Percentiles rank a stretch among this genome's conserved stretches.
Conservation (phyloP, 768 basidiomycete genomes). For the Lentinula lateritia region DNA sequence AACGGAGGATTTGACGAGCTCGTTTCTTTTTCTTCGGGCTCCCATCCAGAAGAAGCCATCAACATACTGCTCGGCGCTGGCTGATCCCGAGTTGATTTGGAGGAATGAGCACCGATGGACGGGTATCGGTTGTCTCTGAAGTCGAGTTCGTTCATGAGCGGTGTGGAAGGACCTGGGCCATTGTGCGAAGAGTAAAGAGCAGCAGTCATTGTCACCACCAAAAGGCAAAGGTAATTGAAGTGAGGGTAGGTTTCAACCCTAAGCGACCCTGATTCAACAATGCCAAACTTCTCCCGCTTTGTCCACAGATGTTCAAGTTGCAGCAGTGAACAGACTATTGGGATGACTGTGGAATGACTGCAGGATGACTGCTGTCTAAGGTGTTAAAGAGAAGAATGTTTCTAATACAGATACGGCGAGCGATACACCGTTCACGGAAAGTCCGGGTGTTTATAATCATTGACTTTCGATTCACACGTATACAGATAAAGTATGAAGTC, state of each 20-base stretch:
- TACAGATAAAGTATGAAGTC: background rate
- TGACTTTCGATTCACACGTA: background rate
- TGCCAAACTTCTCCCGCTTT: background rate
- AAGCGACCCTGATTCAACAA: conserved; percentile 4
- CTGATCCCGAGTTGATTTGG: conserved; percentile 6
- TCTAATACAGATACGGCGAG: background rate
- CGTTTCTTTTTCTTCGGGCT: background rate
- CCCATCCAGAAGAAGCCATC: conserved; percentile 10
- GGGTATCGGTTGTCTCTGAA: conserved; percentile 58
- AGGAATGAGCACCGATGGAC: conserved; percentile 12
- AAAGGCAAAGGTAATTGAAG: background rate
- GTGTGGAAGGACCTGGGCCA: conserved; percentile 24
- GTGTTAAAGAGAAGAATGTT: background rate
- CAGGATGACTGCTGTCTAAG: background rate
- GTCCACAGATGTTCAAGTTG: background rate
- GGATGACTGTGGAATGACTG: too few species aligned
- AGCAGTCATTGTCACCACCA: conserved; percentile 38
- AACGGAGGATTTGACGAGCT: background rate
- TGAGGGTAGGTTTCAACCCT: background rate
- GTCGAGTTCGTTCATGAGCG: conserved; percentile 56
- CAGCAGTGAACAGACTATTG: too few species aligned
- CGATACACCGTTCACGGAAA: background rate
- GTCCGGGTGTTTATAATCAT: background rate
- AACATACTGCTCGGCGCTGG: background rate
- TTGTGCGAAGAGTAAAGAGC: conserved; percentile 41